A percentile compares a stretch with the other conserved stretches of the same genome.
Conservation (phyloP, 169 alveolate species). For the Miamiensis avidus region DNA sequence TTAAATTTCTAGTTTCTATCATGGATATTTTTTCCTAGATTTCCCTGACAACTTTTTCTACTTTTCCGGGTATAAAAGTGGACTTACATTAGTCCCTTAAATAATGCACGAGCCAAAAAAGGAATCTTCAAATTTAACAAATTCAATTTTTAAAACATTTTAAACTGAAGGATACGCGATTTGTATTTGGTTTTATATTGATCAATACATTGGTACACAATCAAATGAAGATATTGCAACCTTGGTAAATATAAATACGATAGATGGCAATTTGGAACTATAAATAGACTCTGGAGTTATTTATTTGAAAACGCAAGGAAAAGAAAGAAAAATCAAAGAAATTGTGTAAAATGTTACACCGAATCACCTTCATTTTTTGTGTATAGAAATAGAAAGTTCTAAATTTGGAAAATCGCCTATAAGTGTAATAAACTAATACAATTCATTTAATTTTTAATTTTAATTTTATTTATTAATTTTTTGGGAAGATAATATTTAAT, state of each 20-base stretch:
- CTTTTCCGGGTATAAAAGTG: neutral
- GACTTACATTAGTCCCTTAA: neutral
- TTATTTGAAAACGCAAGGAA: neutral
- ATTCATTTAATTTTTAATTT: too few relatives aligned
- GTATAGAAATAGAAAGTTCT: neutral
- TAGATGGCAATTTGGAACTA: neutral
- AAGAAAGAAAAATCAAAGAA: neutral
- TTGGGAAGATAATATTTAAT: neutral
- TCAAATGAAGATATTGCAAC: too few relatives aligned
- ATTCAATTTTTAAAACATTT: neutral
- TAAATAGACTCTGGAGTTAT: neutral
- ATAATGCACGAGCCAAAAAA: neutral
- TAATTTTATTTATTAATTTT: too few relatives aligned
- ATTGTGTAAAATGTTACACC: neutral
- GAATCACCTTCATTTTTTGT: neutral
- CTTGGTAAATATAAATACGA: neutral
- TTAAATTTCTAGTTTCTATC: too few relatives aligned
- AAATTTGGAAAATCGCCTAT: neutral
- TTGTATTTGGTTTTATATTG: neutral
- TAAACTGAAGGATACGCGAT: neutral
- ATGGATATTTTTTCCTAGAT: too few relatives aligned
- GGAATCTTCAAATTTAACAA: too few relatives aligned
- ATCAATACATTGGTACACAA: neutral
- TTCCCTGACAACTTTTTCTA: neutral
- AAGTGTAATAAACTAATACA: neutral